Evolutionary conservation across 2,329 filamentous ascomycete species (phyloP), one percentile per base, ranked within the genome.

Genomic region (Xylaria sp.): DNA sequence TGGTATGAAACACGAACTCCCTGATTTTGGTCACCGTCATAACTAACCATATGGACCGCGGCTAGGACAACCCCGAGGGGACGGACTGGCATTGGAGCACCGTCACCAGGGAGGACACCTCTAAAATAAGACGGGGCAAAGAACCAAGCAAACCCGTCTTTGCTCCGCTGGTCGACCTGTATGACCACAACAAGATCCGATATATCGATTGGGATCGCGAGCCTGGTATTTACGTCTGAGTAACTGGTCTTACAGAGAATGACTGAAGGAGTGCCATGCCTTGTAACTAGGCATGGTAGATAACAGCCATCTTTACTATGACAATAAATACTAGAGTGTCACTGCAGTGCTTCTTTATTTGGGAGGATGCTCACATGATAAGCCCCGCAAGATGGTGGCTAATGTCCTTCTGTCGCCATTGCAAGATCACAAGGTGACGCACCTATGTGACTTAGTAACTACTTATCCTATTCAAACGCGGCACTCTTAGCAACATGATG

Each of bases 71-170:
- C 42, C 15, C 40, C 26, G 53, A 64, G 53, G 38, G 40, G 62
- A 31, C 28, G 42, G 51, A 51, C 31, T 64, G 62, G 62, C 62
- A 58, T 59, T 64, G 62, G 62, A 59, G 44, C 26, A 59, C 62
- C 31, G 17, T 33, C 9, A 36, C 6, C 5, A 3, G 31, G 20
- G 26, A 58, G 15, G 44, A 64, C 26, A 42, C 51, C 31, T 3
- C 2, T n/a, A n/a, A 42, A 33, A 54, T 54, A 36, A 65, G 9
- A 26, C 1, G 13, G 44, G 56, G 56, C 44, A 5, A 65, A 46
- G 7, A 59, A 44, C 56, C 46, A 28, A 20, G 36, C 33, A 53
- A 65, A 46, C 54, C 48, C 20, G 33, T 65, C 26, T 65, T 65
- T 59, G 54, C 46, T 40, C 56, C 54, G 28, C 23, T 59, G 6